Base-by-base conservation (phyloP, 2,329 filamentous ascomycete genomes). In the Alternaria tenuissima region DNA sequence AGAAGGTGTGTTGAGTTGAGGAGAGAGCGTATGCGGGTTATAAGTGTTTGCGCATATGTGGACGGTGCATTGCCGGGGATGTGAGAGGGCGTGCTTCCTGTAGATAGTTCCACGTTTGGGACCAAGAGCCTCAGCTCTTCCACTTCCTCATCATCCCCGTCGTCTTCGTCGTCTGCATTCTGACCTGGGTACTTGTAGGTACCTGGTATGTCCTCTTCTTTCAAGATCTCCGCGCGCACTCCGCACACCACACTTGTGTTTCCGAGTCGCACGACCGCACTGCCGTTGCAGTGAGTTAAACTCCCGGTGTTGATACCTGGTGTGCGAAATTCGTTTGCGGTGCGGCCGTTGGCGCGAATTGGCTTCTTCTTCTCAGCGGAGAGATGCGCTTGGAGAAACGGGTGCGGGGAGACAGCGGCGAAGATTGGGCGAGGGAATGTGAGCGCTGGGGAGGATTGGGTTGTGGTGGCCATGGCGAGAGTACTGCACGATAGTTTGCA, bases 201-300 rank as follows among this genome's bases (percentile, higher is more conserved):
- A 69, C 87, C 88, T 48, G 89, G 89, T 60, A 96, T 92, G 75
- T 92, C 88, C 51, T 86, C 85, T 3, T 91, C 89, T 48, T 89
- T 84, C 26, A 99, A 83, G 7, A 96, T 89, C 80, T 99, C 95
- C 53, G 86, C 94, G 44, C 94, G 88, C 20, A 99, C 88, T 58
- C 94, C 95, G 76, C 94, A 97, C 38, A 99, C 94, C n/a, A 94
- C 92, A 1, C 93, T 93, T 1, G 94, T 98, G 78, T 96, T 92
- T 47, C 95, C 95, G 52, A 91, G 84, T 36, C 95, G 88, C 51
- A 98, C 91, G 0, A 98, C 90, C 1, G 94, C 91, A 71, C 92
- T 96, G 52, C 95, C 95, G 75, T 96, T 90, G 57, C 93, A 91
- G 78, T 99, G 93, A 0, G 93, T 92, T 51, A 99, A 83, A 22